Base-by-base conservation (phyloP, 768 basidiomycete species). In the Pholiota molesta region DNA sequence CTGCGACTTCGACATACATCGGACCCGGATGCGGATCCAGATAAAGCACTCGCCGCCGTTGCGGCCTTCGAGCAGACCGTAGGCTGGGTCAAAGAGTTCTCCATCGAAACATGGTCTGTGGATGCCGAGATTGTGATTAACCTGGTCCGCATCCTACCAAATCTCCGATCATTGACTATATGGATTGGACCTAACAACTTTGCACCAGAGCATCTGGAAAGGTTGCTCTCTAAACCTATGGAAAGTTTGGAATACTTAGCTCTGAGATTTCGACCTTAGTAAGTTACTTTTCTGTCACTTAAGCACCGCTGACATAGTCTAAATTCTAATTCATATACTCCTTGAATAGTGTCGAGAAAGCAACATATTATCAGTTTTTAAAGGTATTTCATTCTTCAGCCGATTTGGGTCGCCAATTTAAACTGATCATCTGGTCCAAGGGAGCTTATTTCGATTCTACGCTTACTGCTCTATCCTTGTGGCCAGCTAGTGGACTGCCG, bases 391-490 rank as follows among this genome's bases (percentile, higher is more conserved):
- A 10, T 11, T 13, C 29, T 19, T 6, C 2, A 21, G 21, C 23
- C 14, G n/a, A 31, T 14, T 23, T 26, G 47, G 31, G 9, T 16
- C 3, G 5, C 31, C 37, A 8, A 37, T 52, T 59, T 17, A 45
- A 13, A 28, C 35, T 44, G 19, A 28, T 40, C 14, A 42, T 21
- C 19, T 28, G 31, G 45, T 29, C 17, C 5, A 53, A 88, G 87
- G 94, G 94, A 23, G 84, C 87, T 42, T 96, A 95, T 73, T 96
- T 94, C 66, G 94, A 97, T 71, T 87, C 86, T 2, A 79, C 85
- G 0, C 77, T 95, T 3, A 71, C 78, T 19, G 81, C 83, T 5
- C 76, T 97, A 53, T 81, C 89, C 3, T 75, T 74, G 29, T 94
- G 93, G 90, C 86, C 88, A 3, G 65, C 73, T 16, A 67, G 70